A percentile compares a stretch with the other conserved stretches of the same genome.
Conservation (phyloP, 2,329 filamentous ascomycete species). For the Pseudogymnoascus sp. region DNA sequence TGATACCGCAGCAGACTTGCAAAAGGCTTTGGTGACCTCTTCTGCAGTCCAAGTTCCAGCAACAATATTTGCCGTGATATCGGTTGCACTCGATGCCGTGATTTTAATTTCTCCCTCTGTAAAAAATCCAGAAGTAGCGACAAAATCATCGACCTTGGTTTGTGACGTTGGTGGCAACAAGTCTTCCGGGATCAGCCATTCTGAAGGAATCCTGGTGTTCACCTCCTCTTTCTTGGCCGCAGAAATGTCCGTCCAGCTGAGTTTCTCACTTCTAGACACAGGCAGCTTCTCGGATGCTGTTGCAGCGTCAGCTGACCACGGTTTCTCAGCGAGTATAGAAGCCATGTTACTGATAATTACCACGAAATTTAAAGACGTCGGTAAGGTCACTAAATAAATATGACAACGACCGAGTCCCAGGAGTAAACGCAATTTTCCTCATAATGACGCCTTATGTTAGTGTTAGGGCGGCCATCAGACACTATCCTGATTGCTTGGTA, state of each 20-base stretch:
- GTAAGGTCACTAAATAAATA: neutral
- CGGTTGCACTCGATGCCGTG: slow-evolving; percentile 30
- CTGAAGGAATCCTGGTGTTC: slow-evolving; percentile 3
- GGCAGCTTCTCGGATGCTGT: neutral
- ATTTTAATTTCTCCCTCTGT: slow-evolving; percentile 44
- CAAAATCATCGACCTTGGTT: neutral
- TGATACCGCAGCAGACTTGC: slow-evolving; percentile 48
- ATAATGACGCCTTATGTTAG: slow-evolving; percentile 4
- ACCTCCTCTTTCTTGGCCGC: slow-evolving; percentile 11
- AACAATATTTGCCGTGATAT: slow-evolving; percentile 32
- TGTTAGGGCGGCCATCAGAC: neutral
- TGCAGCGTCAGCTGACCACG: neutral
- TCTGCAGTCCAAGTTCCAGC: slow-evolving; percentile 42
- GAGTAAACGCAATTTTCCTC: neutral
- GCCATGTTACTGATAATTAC: neutral
- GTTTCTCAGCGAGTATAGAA: neutral
- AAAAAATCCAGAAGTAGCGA: slow-evolving; percentile 26
- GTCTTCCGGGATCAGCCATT: slow-evolving; percentile 7
- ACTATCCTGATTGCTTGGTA: neutral
- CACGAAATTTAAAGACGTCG: neutral
- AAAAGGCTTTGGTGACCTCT: slow-evolving; percentile 47
- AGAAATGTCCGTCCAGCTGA: slow-evolving; percentile 3
- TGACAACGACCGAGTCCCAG: neutral
- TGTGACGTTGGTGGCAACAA: neutral
- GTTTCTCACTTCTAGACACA: neutral